Evolutionary conservation across 2,329 filamentous ascomycete genomes (phyloP).

Genomic region (Catunica adiposa): DNA sequence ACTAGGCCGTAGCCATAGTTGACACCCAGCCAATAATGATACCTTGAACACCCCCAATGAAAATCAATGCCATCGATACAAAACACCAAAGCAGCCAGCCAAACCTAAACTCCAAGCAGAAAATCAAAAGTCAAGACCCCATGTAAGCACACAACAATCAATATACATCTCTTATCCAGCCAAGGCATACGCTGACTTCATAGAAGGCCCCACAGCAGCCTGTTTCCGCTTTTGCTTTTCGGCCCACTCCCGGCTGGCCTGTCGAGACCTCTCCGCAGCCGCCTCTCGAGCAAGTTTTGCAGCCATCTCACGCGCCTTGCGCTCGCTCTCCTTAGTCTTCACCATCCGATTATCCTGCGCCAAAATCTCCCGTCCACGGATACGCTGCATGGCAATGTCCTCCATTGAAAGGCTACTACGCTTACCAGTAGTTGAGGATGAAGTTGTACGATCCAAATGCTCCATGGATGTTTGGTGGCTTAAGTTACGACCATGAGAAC

Average conservation of each 20-base stretch:
- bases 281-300: slow-evolving; percentile 40
- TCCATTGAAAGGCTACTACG: slow-evolving; percentile 34
- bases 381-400: slow-evolving; percentile 33
- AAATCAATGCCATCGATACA: too few species aligned
- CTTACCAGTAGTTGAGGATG: slow-evolving; percentile 30
- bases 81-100: too few species aligned
- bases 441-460: slow-evolving; percentile 25
- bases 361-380: slow-evolving; percentile 37
- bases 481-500: slow-evolving; percentile 12
- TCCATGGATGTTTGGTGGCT: slow-evolving; percentile 7
- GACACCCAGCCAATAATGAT: too few species aligned
- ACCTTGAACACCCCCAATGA: too few species aligned
- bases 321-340: slow-evolving; percentile 35
- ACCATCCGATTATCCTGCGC: slow-evolving; percentile 33
- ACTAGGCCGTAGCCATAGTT: too few species aligned
- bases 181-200: background rate
- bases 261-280: slow-evolving; percentile 43
- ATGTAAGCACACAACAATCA: background rate
- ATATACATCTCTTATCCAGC: background rate
- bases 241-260: slow-evolving; percentile 44
- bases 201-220: background rate
- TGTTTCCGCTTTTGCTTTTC: slow-evolving; percentile 36
- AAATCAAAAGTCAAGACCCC: background rate
- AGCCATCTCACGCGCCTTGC: slow-evolving; percentile 34
- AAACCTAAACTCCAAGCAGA: too few species aligned